A percentile compares a stretch with the other conserved stretches of the same genome.
Conservation (phyloP, 139 green algal species). For the Chlorella sp. region DNA sequence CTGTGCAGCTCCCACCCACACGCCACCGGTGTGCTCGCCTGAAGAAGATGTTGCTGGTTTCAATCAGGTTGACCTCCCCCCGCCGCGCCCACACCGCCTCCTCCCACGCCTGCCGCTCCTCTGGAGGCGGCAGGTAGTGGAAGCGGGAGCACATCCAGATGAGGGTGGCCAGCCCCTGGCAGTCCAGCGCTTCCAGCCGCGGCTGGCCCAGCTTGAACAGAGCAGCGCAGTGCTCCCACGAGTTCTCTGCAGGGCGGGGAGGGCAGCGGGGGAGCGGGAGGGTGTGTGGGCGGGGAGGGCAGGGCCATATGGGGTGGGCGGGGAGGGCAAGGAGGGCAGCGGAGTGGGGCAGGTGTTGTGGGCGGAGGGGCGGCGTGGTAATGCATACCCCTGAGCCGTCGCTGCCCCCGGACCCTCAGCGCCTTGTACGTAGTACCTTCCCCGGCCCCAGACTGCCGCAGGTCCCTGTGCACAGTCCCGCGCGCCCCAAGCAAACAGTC, state of each 20-base stretch:
- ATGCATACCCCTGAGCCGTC: too few relatives aligned
- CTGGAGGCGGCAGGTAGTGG: neutral
- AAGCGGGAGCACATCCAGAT: slow-evolving; percentile 25
- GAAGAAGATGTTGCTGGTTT: slow-evolving; percentile 27
- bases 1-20: neutral
- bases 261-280: neutral
- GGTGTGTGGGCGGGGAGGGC: neutral
- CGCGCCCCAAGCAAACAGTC: too few relatives aligned
- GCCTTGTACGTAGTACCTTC: too few relatives aligned
- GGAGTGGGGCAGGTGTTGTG: neutral
- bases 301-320: too few relatives aligned
- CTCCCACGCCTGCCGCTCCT: slow-evolving; percentile 12
- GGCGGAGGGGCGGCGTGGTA: too few relatives aligned
- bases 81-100: neutral
- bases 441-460: too few relatives aligned
- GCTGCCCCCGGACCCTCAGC: too few relatives aligned
- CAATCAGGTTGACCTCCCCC: neutral
- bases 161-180: slow-evolving; percentile 11
- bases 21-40: neutral
- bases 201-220: neutral
- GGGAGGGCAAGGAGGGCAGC: too few relatives aligned
- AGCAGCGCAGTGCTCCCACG: neutral
- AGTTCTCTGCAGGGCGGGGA: neutral
- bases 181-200: neutral
- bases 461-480: too few relatives aligned